Evolutionary conservation across 2,329 filamentous ascomycete species (phyloP).

Genomic region (Lojkania enalia): DNA sequence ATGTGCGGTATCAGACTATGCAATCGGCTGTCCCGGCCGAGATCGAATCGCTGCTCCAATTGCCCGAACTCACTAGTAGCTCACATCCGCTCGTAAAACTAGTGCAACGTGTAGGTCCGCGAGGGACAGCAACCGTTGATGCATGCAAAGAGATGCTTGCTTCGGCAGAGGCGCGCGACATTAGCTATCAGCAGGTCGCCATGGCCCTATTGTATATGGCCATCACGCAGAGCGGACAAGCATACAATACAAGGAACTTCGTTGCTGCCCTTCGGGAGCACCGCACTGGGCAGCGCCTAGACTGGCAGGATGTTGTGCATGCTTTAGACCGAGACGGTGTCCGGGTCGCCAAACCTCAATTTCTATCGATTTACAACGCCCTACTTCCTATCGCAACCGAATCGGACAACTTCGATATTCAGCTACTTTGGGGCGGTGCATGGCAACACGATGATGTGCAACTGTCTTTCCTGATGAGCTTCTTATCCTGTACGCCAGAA

Average conservation of each 20-base stretch:
- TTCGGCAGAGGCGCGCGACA: conserved; percentile 61
- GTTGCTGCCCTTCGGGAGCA: conserved; percentile 61
- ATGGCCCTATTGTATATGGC: conserved; percentile 73
- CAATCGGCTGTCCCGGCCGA: conserved; percentile 70
- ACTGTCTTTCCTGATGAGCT: conserved; percentile 89
- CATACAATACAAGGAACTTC: conserved; percentile 69
- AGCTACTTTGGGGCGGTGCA: conserved; percentile 82
- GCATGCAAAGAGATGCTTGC: conserved; percentile 63
- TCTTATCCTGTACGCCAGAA: conserved; percentile 72
- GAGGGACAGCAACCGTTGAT: conserved; percentile 76
- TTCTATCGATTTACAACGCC: conserved; percentile 78
- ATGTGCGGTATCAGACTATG: conserved; percentile 63
- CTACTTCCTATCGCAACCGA: conserved; percentile 71
- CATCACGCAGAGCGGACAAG: conserved; percentile 64
- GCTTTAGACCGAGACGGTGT: conserved; percentile 80
- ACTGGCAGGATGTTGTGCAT: conserved; percentile 71
- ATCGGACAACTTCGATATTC: conserved; percentile 73
- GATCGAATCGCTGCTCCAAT: conserved; percentile 70
- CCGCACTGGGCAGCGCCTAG: conserved; percentile 58
- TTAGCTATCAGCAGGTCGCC: conserved; percentile 81
- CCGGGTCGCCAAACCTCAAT: conserved; percentile 76
- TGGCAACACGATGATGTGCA: conserved; percentile 90
- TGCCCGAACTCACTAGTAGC: conserved; percentile 65
- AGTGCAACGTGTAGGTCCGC: conserved; percentile 74
- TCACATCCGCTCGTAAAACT: conserved; percentile 64